Conservation (phyloP, 805 yeast species). For the Cyberlindnera japonica region DNA sequence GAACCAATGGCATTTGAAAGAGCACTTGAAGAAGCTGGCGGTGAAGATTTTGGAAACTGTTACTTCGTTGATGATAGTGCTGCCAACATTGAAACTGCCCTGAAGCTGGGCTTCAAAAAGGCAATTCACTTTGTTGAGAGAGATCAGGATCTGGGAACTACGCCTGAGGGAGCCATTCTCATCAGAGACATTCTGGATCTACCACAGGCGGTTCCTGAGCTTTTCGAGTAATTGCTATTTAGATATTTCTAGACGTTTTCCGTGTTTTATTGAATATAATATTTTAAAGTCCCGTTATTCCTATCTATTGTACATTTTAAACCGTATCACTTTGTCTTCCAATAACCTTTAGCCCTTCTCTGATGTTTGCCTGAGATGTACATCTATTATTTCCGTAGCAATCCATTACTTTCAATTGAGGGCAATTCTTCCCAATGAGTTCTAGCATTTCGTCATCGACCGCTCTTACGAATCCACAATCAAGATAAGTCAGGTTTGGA, state of each 20-base stretch:
- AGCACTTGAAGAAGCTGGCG: conserved; percentile 64
- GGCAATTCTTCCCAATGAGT: conserved; percentile 53
- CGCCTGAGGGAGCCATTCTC: conserved; percentile 45
- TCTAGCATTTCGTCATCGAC: conserved; percentile 69
- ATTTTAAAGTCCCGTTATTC: too few relatives aligned
- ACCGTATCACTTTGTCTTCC: conserved; percentile 69
- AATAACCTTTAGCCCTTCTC: conserved; percentile 56
- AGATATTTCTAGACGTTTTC: not conserved
- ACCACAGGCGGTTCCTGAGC: conserved; percentile 25
- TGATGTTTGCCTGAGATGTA: conserved; percentile 48
- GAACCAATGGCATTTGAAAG: conserved; percentile 62
- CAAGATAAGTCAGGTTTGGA: conserved; percentile 64
- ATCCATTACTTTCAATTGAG: conserved; percentile 61
- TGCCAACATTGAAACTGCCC: conserved; percentile 72
- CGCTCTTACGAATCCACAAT: conserved; percentile 75
- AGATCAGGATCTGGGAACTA: conserved; percentile 42
- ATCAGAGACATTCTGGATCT: conserved; percentile 57
- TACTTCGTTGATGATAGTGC: conserved; percentile 89
- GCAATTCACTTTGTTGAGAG: conserved; percentile 75
- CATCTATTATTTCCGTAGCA: conserved; percentile 79
- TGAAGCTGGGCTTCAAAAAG: conserved; percentile 64
- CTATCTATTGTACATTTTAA: too few relatives aligned
- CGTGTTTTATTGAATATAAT: too few relatives aligned
- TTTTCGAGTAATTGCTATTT: conserved; percentile 13
- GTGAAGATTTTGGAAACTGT: conserved; percentile 42